Conservation (phyloP, 306 rosid genomes). For the Cajanus cajan region DNA sequence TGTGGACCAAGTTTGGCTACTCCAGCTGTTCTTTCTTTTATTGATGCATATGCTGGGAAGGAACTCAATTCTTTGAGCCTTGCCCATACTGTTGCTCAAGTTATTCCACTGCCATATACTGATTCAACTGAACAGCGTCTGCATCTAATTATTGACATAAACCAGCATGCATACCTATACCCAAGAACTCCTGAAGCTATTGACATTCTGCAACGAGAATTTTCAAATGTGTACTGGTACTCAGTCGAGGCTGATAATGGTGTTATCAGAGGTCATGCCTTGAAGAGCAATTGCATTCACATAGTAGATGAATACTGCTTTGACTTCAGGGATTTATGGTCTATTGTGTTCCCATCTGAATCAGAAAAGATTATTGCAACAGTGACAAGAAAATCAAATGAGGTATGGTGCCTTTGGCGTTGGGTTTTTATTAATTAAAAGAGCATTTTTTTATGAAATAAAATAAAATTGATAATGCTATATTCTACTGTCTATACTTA, state of each 20-base stretch:
- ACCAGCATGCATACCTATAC: constrained; percentile 67
- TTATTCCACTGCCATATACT: constrained; percentile 81
- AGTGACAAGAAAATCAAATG: constrained; percentile 67
- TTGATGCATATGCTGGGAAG: constrained; percentile 79
- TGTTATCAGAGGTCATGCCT: constrained; percentile 78
- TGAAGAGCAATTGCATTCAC: constrained; percentile 62
- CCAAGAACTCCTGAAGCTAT: constrained; percentile 86
- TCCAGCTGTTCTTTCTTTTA: constrained; percentile 73
- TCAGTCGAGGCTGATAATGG: constrained; percentile 77
- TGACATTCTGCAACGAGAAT: constrained; percentile 62
- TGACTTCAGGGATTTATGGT: constrained; percentile 79
- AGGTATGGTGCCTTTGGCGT: constrained; percentile 47
- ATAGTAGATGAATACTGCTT: constrained; percentile 70
- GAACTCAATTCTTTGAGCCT: constrained; percentile 59
- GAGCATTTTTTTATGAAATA: not conserved
- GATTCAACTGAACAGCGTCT: constrained; percentile 91
- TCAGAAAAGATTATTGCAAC: constrained; percentile 89
- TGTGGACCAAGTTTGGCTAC: constrained; percentile 67
- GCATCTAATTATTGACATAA: constrained; percentile 69
- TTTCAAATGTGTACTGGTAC: constrained; percentile 90
- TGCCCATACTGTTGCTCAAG: constrained; percentile 61
- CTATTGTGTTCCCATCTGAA: constrained; percentile 83
- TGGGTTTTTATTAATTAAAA: not conserved
- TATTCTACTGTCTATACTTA: not conserved
- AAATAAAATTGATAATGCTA: not conserved